phyloP scores from a whole-genome alignment of 495 filamentous ascomycete genomes.

The Penicillium mononematosum region DNA sequence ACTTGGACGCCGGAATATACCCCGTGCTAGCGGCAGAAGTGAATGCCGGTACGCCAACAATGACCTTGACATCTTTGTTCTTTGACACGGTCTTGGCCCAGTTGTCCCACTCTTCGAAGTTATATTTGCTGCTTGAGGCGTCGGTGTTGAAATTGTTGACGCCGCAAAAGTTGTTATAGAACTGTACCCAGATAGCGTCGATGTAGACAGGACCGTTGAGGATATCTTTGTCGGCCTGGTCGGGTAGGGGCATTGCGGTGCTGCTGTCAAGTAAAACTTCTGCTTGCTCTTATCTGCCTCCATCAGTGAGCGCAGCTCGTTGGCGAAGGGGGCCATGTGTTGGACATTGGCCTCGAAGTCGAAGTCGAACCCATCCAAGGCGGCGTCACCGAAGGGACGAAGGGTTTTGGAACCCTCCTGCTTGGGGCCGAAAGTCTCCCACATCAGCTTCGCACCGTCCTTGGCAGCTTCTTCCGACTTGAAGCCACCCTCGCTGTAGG shows the following conservation, averaged over 20 bases:
- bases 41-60: slow-evolving; percentile 65
- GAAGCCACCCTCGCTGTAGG: slow-evolving; percentile 63
- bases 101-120: slow-evolving; percentile 68
- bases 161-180: slow-evolving; percentile 76
- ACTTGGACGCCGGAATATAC: slow-evolving; percentile 48
- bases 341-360: slow-evolving; percentile 55
- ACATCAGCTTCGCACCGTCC: slow-evolving; percentile 58
- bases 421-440: slow-evolving; percentile 62
- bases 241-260: slow-evolving; percentile 67
- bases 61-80: slow-evolving; percentile 63
- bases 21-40: slow-evolving; percentile 56
- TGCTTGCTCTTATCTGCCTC: slow-evolving; percentile 47
- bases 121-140: slow-evolving; percentile 57
- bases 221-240: slow-evolving; percentile 56
- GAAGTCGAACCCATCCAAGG: slow-evolving; percentile 72
- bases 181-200: slow-evolving; percentile 69
- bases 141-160: slow-evolving; percentile 51
- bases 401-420: slow-evolving; percentile 28
- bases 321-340: slow-evolving; percentile 56
- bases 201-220: slow-evolving; percentile 53
- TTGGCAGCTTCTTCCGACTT: slow-evolving; percentile 49
- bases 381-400: slow-evolving; percentile 63
- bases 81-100: slow-evolving; percentile 62
- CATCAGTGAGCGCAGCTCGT: slow-evolving; percentile 54
- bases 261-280: slow-evolving; percentile 60